A percentile compares a stretch with the other conserved stretches of the same genome.
Evolutionary conservation across 108 stramenopile genomes (phyloP).

Genomic region (Nitzschia palea): DNA sequence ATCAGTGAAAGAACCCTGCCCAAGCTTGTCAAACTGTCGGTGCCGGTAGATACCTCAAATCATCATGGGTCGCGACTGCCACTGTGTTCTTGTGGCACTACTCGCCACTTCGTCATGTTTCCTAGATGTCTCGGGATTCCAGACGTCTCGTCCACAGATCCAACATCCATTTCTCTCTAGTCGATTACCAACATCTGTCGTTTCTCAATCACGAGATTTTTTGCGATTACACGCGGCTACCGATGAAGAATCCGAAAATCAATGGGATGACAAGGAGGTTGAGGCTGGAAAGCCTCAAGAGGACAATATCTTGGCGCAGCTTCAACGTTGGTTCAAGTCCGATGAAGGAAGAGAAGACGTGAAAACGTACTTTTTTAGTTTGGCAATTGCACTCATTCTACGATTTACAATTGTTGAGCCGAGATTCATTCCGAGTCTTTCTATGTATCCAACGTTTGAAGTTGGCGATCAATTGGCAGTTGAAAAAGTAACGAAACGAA

Average conservation of each 20-base stretch:
- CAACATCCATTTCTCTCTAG: not conserved
- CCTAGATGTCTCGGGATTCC: not conserved
- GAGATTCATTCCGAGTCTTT: constrained; percentile 90
- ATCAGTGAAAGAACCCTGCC: too few species aligned
- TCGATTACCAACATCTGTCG: not conserved
- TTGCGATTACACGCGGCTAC: not conserved
- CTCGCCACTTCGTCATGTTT: not conserved
- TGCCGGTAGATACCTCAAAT: too few species aligned
- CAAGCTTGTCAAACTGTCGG: too few species aligned
- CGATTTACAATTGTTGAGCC: constrained; percentile 90
- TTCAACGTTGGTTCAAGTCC: constrained; percentile 27
- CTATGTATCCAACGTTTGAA: constrained; percentile 97
- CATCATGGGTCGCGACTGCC: too few species aligned
- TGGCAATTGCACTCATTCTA: constrained; percentile 66
- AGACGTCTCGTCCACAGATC: not conserved
- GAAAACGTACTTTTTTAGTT: constrained; percentile 75
- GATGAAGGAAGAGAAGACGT: constrained; percentile 79
- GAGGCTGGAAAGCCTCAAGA: not conserved
- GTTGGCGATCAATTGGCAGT: constrained; percentile 96
- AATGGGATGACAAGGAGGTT: not conserved
- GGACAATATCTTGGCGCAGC: not conserved
- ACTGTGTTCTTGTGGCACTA: not conserved
- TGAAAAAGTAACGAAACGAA: constrained; percentile 91
- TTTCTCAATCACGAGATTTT: not conserved
- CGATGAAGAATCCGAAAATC: not conserved